A percentile compares a stretch with the other conserved stretches of the same genome.
These are phyloP conservation scores for Yarrowia phangngaensis DNA, from an alignment of 805 yeast genomes.

Conservation along the genomic window DNA sequence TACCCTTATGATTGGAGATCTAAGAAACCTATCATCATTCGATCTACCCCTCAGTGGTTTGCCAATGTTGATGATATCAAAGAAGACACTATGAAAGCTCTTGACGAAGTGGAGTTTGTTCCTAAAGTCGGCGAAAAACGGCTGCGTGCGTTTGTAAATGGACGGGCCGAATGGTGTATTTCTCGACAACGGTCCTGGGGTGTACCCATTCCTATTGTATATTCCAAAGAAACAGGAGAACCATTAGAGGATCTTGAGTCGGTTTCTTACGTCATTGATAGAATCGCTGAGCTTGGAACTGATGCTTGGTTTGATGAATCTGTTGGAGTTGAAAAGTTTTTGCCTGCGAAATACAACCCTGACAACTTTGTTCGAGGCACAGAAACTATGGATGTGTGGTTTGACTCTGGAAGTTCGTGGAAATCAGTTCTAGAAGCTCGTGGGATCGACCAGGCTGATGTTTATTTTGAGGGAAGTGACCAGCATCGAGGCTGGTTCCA, in stretches of 20 bases:
- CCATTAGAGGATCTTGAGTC: conserved; percentile 57
- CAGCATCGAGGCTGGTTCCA: conserved; percentile 99
- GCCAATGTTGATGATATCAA: conserved; percentile 78
- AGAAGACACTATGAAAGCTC: conserved; percentile 53
- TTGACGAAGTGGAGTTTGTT: conserved; percentile 60
- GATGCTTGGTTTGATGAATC: conserved; percentile 74
- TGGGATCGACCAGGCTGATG: conserved; percentile 54
- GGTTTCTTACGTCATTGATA: conserved; percentile 55
- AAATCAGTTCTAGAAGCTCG: conserved; percentile 40
- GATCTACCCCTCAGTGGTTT: conserved; percentile 97
- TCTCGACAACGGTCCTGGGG: conserved; percentile 98
- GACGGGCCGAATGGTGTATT: conserved; percentile 94
- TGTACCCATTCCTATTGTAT: conserved; percentile 90
- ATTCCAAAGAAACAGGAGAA: conserved; percentile 55
- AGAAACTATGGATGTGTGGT: conserved; percentile 99
- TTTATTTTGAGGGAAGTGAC: conserved; percentile 95
- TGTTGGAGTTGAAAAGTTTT: conserved; percentile 61
- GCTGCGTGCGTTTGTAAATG: conserved; percentile 63
- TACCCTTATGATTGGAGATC: conserved; percentile 98
- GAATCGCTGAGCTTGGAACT: conserved; percentile 57
- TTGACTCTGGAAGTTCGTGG: conserved; percentile 96
- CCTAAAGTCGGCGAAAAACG: conserved; percentile 74
- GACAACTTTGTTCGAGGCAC: conserved; percentile 56
- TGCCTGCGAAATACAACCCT: conserved; percentile 55
- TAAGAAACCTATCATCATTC: conserved; percentile 86